Conservation (phyloP, 306 rosid species). For the Mimosa pudica region DNA sequence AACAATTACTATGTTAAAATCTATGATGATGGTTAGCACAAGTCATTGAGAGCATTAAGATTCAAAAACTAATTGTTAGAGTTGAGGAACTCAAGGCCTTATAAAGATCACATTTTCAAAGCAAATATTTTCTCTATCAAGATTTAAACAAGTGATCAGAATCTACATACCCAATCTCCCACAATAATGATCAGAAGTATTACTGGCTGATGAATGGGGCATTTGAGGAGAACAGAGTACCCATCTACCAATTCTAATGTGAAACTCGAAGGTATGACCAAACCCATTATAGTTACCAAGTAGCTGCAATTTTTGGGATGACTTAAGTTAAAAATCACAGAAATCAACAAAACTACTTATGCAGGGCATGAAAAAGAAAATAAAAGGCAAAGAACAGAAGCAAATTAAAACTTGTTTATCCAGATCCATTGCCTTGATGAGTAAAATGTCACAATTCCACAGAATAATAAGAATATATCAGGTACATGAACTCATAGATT, state of each 20-base stretch:
- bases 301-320: slow-evolving; percentile 49
- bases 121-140: not conserved
- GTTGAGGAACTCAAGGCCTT: too few relatives aligned
- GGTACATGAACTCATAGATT: slow-evolving; percentile 1
- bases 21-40: too few relatives aligned
- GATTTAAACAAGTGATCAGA: not conserved
- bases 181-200: slow-evolving; percentile 61
- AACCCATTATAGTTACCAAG: slow-evolving; percentile 85
- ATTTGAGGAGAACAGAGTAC: slow-evolving; percentile 68
- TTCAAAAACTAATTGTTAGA: too few relatives aligned
- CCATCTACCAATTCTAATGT: slow-evolving; percentile 85
- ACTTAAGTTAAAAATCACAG: not conserved
- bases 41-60: too few relatives aligned
- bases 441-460: not conserved
- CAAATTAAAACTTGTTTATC: not conserved
- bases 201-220: slow-evolving; percentile 77
- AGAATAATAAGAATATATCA: slow-evolving; percentile 1
- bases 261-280: slow-evolving; percentile 93
- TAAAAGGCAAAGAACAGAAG: not conserved
- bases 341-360: slow-evolving; percentile 8
- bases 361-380: not conserved
- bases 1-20: too few relatives aligned
- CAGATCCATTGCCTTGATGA: not conserved
- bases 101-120: too few relatives aligned
- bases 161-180: slow-evolving; percentile 73